Evolutionary conservation across 768 basidiomycete species (phyloP).

Genomic region (Pisolithus tinctorius): DNA sequence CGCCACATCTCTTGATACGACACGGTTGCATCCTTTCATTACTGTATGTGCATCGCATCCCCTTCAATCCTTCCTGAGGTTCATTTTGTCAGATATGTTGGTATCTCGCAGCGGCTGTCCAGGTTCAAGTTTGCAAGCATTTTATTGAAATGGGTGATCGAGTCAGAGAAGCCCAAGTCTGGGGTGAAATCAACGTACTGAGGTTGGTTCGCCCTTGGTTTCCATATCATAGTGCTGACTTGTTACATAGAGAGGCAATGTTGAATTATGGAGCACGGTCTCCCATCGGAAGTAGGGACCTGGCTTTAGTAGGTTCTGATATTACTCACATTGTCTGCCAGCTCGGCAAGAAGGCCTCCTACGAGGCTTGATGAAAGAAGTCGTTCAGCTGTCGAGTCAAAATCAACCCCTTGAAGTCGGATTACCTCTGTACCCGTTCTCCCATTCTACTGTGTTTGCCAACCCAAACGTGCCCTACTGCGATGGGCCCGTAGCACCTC

Average conservation of each 20-base stretch:
- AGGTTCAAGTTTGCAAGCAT: conserved; percentile 81
- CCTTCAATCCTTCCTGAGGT: conserved; percentile 2
- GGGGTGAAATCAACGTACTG: conserved; percentile 84
- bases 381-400: conserved; percentile 75
- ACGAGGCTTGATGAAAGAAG: conserved; percentile 80
- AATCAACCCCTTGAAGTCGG: conserved; percentile 75
- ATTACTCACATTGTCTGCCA: conserved; percentile 24
- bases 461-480: conserved; percentile 35
- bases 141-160: conserved; percentile 78
- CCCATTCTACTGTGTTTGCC: conserved; percentile 57
- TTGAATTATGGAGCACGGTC: conserved; percentile 72
- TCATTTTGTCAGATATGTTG: conserved; percentile 63
- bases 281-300: conserved; percentile 70
- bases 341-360: conserved; percentile 79
- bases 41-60: conserved; percentile 43
- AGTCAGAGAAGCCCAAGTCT: conserved; percentile 67
- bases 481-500: conserved; percentile 23
- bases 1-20: conserved; percentile 78
- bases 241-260: conserved; percentile 63
- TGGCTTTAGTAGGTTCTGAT: background rate
- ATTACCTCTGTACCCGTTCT: conserved; percentile 76
- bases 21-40: conserved; percentile 74
- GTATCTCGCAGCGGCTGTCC: conserved; percentile 85
- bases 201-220: conserved; percentile 39
- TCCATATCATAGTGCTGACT: conserved; percentile 5